These are phyloP conservation scores for Penstemon eatonii DNA, from an alignment of 257 asterid species.

Conservation along the genomic window DNA sequence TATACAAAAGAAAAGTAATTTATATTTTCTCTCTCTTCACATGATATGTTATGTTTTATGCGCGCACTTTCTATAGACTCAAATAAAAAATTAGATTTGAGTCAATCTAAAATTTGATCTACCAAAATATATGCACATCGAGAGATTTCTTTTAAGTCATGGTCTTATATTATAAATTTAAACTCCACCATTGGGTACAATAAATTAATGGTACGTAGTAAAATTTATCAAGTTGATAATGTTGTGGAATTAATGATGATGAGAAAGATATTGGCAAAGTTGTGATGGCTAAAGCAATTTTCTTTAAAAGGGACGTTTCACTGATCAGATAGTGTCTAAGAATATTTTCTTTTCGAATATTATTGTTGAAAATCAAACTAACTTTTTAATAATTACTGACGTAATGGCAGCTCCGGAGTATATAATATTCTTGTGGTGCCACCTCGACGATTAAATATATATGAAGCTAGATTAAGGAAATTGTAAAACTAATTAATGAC, in stretches of 20 bases:
- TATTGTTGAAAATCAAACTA: constrained; percentile 33
- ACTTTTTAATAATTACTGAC: constrained; percentile 34
- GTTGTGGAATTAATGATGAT: neutral
- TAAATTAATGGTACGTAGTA: neutral
- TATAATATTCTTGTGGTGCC: neutral
- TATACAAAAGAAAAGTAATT: too few relatives aligned
- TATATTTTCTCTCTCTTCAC: too few relatives aligned
- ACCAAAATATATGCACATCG: too few relatives aligned
- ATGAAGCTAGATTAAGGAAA: neutral
- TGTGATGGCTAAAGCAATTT: constrained; percentile 23
- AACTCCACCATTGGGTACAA: neutral
- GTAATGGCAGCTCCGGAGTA: neutral
- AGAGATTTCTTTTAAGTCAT: too few relatives aligned
- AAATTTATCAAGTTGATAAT: constrained; percentile 19
- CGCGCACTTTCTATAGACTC: too few relatives aligned
- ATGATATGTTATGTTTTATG: too few relatives aligned
- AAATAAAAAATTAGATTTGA: too few relatives aligned
- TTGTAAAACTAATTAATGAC: neutral
- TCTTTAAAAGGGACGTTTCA: constrained; percentile 31
- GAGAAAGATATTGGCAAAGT: constrained; percentile 16
- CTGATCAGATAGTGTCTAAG: constrained; percentile 30
- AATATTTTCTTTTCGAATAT: constrained; percentile 47
- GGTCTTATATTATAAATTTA: too few relatives aligned
- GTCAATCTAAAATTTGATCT: too few relatives aligned
- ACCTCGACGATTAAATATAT: neutral